These are phyloP conservation scores for Lachnellula occidentalis DNA, from an alignment of 2,329 filamentous ascomycete genomes.

Conservation along the genomic window DNA sequence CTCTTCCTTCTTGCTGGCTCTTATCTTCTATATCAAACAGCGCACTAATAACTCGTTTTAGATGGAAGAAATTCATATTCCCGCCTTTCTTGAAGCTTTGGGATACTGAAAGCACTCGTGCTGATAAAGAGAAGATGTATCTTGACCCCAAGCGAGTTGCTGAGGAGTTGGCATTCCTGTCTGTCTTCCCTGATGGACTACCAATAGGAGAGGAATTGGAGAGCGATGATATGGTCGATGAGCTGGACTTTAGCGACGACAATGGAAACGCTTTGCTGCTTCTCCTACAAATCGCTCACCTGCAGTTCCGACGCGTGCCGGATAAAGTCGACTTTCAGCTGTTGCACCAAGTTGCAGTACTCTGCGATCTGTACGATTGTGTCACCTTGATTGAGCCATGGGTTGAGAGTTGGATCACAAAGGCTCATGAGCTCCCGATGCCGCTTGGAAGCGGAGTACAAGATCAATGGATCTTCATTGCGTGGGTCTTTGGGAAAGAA, in stretches of 20 bases:
- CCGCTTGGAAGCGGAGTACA: too few species aligned
- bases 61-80: not conserved
- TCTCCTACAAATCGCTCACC: conserved; percentile 9
- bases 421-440: not conserved
- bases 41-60: too few species aligned
- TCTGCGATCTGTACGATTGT: conserved; percentile 13
- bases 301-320: conserved; percentile 6
- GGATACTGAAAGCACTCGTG: not conserved
- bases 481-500: conserved; percentile 9
- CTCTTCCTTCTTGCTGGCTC: too few species aligned
- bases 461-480: conserved; percentile 10
- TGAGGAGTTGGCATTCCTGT: not conserved
- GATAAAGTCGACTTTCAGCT: not conserved
- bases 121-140: too few species aligned
- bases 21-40: too few species aligned
- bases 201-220: not conserved
- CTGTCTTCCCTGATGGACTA: not conserved
- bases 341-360: conserved; percentile 5
- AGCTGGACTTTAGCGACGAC: conserved; percentile 8
- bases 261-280: conserved; percentile 7
- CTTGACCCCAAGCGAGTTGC: not conserved
- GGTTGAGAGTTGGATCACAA: not conserved
- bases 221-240: not conserved
- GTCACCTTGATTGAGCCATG: conserved; percentile 4
- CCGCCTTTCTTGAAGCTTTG: not conserved